Conservation (phyloP, 1,284 basidiomycete genomes). For the Neonothopanus nambi region DNA sequence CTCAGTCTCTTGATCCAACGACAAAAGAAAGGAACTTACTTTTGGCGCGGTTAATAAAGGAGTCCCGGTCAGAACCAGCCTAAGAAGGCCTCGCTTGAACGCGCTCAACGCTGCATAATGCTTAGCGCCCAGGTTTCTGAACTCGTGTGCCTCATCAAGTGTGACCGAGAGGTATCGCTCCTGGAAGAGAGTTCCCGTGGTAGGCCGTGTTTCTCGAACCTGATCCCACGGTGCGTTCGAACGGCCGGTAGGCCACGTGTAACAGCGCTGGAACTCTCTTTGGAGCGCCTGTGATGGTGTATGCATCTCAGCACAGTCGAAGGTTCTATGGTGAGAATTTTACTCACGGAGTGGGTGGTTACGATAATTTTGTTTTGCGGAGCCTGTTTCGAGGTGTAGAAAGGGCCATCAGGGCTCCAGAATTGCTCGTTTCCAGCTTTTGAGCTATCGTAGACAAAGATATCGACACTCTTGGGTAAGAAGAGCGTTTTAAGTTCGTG, state of each 20-base stretch:
- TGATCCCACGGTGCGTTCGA: background rate
- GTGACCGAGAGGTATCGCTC: constrained; percentile 22
- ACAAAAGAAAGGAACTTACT: constrained; percentile 20
- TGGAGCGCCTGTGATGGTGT: constrained; percentile 15
- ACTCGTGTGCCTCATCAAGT: constrained; percentile 32
- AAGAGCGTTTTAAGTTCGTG: constrained; percentile 23
- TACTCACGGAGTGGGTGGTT: constrained; percentile 27
- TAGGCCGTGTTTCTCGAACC: constrained; percentile 16
- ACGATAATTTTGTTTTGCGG: constrained; percentile 25
- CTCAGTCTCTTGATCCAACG: background rate
- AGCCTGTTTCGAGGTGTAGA: constrained; percentile 20
- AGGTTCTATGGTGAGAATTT: background rate
- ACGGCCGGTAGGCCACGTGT: constrained; percentile 4
- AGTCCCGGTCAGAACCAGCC: constrained; percentile 32
- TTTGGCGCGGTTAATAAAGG: constrained; percentile 32
- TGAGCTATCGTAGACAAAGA: constrained; percentile 24
- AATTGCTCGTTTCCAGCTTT: constrained; percentile 18
- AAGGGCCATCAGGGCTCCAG: constrained; percentile 23
- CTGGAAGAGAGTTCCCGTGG: constrained; percentile 27
- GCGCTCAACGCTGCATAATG: constrained; percentile 24
- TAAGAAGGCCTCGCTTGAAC: constrained; percentile 16
- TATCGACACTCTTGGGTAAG: constrained; percentile 20
- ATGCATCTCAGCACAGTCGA: background rate
- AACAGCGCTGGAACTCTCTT: constrained; percentile 18
- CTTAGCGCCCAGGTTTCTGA: constrained; percentile 25